Percentiles rank a stretch among this genome's conserved stretches.
phyloP scores from a whole-genome alignment of 2,329 filamentous ascomycete genomes.

The Simplicillium aogashimaense region DNA sequence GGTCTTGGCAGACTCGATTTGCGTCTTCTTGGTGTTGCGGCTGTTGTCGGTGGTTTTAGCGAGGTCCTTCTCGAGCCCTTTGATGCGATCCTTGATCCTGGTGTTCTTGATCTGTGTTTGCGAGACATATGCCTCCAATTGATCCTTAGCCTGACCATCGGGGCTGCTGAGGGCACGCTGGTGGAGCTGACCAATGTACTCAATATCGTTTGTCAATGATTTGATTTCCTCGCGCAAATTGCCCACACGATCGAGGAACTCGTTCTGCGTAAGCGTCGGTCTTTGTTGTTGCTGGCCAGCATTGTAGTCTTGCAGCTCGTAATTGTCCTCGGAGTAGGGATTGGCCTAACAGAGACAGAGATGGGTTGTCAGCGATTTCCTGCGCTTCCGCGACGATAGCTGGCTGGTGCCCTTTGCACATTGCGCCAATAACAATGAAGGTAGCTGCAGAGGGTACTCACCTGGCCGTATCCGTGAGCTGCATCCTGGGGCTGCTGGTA shows the following conservation, averaged over 20 bases:
- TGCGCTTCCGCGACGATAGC: neutral
- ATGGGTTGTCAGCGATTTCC: neutral
- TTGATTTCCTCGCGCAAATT: constrained; percentile 59
- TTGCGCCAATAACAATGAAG: neutral
- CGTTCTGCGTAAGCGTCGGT: constrained; percentile 44
- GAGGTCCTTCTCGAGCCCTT: constrained; percentile 62
- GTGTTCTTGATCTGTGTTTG: constrained; percentile 65
- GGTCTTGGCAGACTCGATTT: constrained; percentile 59
- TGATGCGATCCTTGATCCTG: constrained; percentile 72
- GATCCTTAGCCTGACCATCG: constrained; percentile 42
- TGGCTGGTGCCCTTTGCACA: neutral
- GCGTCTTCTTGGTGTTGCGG: constrained; percentile 58
- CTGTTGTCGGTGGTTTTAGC: constrained; percentile 49
- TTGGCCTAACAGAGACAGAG: constrained; percentile 1
- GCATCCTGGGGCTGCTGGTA: constrained; percentile 30
- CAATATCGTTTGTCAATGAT: constrained; percentile 55
- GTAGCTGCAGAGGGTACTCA: constrained; percentile 18
- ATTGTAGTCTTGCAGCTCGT: constrained; percentile 36
- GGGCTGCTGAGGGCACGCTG: constrained; percentile 60
- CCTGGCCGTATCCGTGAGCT: constrained; percentile 34
- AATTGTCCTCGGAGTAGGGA: constrained; percentile 27
- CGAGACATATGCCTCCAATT: constrained; percentile 57
- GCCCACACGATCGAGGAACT: constrained; percentile 60
- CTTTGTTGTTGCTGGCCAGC: constrained; percentile 13
- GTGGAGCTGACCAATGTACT: constrained; percentile 58